Evolutionary conservation across 2,329 filamentous ascomycete species (phyloP).

Genomic region (Fonsecaea pedrosoi): DNA sequence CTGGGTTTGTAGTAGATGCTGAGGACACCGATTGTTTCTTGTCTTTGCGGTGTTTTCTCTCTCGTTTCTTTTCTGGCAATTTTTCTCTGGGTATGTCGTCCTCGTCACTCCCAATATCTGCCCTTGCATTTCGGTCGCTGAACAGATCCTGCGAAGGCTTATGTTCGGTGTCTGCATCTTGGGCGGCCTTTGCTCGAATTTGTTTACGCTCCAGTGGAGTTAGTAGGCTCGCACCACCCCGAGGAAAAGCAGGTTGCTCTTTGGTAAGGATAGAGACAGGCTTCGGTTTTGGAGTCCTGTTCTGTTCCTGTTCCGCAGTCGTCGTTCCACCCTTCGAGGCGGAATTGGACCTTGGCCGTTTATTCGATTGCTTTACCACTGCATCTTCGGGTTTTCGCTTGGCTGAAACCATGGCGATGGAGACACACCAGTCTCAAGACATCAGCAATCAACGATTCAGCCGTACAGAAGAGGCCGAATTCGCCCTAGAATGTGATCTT

Average conservation of each 20-base stretch:
- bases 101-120: slow-evolving; percentile 42
- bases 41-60: slow-evolving; percentile 52
- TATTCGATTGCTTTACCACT: slow-evolving; percentile 22
- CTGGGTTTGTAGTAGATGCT: slow-evolving; percentile 48
- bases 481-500: slow-evolving; percentile 4
- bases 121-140: slow-evolving; percentile 41
- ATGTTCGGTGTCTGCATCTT: slow-evolving; percentile 90
- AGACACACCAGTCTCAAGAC: not conserved
- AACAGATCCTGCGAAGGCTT: slow-evolving; percentile 46
- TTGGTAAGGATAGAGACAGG: slow-evolving; percentile 48
- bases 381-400: slow-evolving; percentile 35
- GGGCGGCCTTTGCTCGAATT: slow-evolving; percentile 90
- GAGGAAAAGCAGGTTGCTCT: slow-evolving; percentile 88
- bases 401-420: slow-evolving; percentile 31
- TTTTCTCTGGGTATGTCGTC: slow-evolving; percentile 49
- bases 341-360: slow-evolving; percentile 24
- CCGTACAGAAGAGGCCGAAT: not conserved
- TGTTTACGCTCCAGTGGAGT: slow-evolving; percentile 96
- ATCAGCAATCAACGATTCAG: not conserved
- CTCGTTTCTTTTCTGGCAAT: slow-evolving; percentile 34
- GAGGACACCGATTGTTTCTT: slow-evolving; percentile 60
- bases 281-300: slow-evolving; percentile 31
- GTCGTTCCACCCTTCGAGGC: slow-evolving; percentile 4
- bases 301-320: slow-evolving; percentile 21
- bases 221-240: slow-evolving; percentile 87